Percentiles rank a stretch among this genome's conserved stretches.
Evolutionary conservation across 495 filamentous ascomycete species (phyloP).

Genomic region (Daldinia concentrica): DNA sequence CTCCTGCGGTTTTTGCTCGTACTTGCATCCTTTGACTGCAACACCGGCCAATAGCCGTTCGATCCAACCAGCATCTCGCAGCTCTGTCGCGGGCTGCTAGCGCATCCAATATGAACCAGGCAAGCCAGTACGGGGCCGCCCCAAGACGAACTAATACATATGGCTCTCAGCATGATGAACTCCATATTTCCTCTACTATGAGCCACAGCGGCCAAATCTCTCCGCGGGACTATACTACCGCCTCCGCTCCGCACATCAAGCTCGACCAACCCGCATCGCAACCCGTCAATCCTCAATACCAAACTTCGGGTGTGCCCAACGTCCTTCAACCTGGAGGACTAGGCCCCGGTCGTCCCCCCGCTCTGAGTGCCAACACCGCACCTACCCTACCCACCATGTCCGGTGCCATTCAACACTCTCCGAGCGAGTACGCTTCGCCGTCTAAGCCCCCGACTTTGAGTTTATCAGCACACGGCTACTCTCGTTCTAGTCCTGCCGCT

Average conservation of each 20-base stretch:
- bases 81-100: slow-evolving; percentile 59
- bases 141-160: slow-evolving; percentile 55
- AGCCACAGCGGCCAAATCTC: slow-evolving; percentile 57
- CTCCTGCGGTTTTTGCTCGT: slow-evolving; percentile 3
- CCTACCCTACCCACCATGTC: slow-evolving; percentile 73
- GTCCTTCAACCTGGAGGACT: slow-evolving; percentile 71
- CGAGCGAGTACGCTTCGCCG: slow-evolving; percentile 69
- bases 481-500: slow-evolving; percentile 82
- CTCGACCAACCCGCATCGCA: slow-evolving; percentile 64
- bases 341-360: slow-evolving; percentile 65
- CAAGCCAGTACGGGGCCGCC: slow-evolving; percentile 54
- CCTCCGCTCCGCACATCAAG: slow-evolving; percentile 68
- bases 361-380: slow-evolving; percentile 75
- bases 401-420: slow-evolving; percentile 60
- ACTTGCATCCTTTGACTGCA: slow-evolving; percentile 22
- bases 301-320: slow-evolving; percentile 69
- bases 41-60: slow-evolving; percentile 24
- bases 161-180: slow-evolving; percentile 69
- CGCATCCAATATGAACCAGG: slow-evolving; percentile 62
- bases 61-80: slow-evolving; percentile 62
- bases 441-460: slow-evolving; percentile 70
- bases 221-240: slow-evolving; percentile 58
- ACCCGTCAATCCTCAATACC: slow-evolving; percentile 64
- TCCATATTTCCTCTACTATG: slow-evolving; percentile 75
- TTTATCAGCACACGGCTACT: slow-evolving; percentile 71